Base-by-base conservation (phyloP, 2,329 filamentous ascomycete genomes). In the Talaromyces sp. region DNA sequence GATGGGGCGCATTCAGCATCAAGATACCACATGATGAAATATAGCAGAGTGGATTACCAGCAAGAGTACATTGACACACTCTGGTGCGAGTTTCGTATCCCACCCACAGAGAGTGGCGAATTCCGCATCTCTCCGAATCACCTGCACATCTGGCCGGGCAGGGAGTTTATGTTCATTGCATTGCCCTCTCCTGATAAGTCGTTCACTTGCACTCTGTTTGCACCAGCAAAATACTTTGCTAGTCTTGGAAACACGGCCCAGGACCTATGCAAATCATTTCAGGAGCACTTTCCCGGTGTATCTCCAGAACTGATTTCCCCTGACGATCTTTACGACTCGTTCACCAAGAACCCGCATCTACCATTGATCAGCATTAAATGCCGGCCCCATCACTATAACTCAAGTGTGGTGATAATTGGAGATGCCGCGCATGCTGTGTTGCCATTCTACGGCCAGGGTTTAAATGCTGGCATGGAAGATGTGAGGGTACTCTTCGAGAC, bases 371-470 rank as follows among this genome's bases (percentile, higher is more conserved):
- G 86, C 73, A 89, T 99, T 72, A 98, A 96, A 77, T 97, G 93
- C 79, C 85, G 85, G 18, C 95, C 95, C 0, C 91, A 98, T 76
- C 92, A 96, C 78, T 92, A 86, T 78, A 82, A 79, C 56, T 86
- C 87, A 28, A 89, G 87, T 0, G 92, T 85, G 34, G 92, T 96
- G 63, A 91, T 99, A 56, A 74, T 99, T 40, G 95, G 95, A 62
- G 95, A 99, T 73, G 92, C 95, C 7, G 93, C 95, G 0, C 95
- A 99, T 74, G 95, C 96, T 61, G 97, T 99, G 88, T 92, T 99
- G 0, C 95, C 95, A 0, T 99, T 99, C 76, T 99, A 98, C 75
- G 95, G 95, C 0, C 95, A 99, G 75, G 95, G 95, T 42, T 96
- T 99, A 88, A 99, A 99, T 71, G 90, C 95, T 0, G 95, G 95